Evolutionary conservation across 2,329 filamentous ascomycete species (phyloP), one percentile per base, ranked within the genome.

Genomic region (Colletotrichum salicis): DNA sequence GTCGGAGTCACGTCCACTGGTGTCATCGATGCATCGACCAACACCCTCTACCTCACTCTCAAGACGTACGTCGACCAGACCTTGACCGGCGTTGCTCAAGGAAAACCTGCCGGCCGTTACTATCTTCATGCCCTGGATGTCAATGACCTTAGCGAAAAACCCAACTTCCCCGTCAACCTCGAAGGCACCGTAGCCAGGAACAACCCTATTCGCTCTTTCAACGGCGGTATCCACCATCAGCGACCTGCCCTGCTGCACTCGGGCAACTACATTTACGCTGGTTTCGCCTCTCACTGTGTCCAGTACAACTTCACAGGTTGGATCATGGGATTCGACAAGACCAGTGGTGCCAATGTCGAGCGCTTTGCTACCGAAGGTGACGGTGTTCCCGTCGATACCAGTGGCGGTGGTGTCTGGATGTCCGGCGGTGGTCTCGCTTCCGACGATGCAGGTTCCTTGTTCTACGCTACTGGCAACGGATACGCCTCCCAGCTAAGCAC

Each of bases 281-380:
- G 82, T 0, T 89, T 89, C 71, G 87, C 86, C 0, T 87, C 86
- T 11, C 85, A 89, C 72, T 90, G 87, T 61, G 87, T 88, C 29
- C 82, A 86, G 67, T 89, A 85, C 76, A 88, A 89, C 75, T 88
- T 88, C 72, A 88, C 86, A 1, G 86, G 86, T 29, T 85, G 84
- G 80, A 79, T 89, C 52, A 80, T 89, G 52, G 85, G 86, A 4
- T 83, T 85, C 75, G 82, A 87, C 76, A 84, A 85, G 70, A 82
- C 80, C 0, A 80, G 78, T 0, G 81, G 81, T 15, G 74, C 79
- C 24, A 73, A 81, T 33, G 81, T 84, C 22, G 82, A 83, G 74
- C 75, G 76, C 5, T 86, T 80, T 74, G 80, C 84, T 1, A 85
- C 82, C 8, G 80, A 85, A 57, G 80, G 82, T 1, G 77, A 81